A percentile compares a stretch with the other conserved stretches of the same genome.
These are phyloP conservation scores for Venturia nashicola DNA, from an alignment of 2,329 filamentous ascomycete genomes.

Conservation along the genomic window DNA sequence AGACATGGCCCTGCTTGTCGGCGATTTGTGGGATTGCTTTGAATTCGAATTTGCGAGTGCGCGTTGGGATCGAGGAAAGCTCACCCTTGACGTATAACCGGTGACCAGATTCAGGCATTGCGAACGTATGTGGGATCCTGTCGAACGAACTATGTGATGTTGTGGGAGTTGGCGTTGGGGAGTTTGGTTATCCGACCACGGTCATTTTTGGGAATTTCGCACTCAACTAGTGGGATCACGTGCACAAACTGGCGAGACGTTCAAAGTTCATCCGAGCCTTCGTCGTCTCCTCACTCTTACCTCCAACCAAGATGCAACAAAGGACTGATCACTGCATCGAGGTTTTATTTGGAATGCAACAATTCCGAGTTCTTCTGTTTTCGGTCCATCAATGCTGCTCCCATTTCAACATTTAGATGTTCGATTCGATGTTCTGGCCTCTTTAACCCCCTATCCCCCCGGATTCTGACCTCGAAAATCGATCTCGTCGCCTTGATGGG, in stretches of 20 bases:
- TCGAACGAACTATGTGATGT: constrained; percentile 5
- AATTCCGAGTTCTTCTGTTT: no score
- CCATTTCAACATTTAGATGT: no score
- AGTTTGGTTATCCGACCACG: not conserved
- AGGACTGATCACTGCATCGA: no score
- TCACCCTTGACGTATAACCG: constrained; percentile 10
- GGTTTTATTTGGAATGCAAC: no score
- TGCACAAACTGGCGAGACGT: not conserved
- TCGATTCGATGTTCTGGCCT: no score
- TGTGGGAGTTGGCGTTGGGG: not conserved
- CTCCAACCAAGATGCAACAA: not conserved
- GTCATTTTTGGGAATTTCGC: not conserved
- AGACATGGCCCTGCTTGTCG: not conserved
- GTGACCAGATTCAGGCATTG: constrained; percentile 6
- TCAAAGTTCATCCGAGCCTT: not conserved
- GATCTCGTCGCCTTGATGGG: no score
- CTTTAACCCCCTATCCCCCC: no score
- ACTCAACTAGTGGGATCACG: not conserved
- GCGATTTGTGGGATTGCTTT: not conserved
- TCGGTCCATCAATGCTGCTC: no score
- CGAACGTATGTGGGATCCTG: not conserved
- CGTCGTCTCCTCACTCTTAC: not conserved
- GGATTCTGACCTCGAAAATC: no score
- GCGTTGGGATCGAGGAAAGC: not conserved
- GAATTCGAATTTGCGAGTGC: not conserved